Base-by-base conservation (phyloP, 2,329 filamentous ascomycete species). In the Nothophaeocryptopus gaeumannii region DNA sequence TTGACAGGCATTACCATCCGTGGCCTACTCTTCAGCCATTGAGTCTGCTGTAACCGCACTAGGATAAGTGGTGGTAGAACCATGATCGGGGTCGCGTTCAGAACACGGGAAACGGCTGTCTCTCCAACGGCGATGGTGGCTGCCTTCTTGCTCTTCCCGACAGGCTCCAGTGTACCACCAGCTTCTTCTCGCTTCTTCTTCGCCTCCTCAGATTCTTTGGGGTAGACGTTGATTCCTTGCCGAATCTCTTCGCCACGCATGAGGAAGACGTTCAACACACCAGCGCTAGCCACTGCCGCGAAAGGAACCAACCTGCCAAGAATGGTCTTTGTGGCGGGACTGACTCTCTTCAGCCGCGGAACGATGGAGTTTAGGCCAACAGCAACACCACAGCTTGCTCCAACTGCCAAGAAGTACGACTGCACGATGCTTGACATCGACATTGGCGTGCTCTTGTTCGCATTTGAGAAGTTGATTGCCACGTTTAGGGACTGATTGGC, bases 401-500 rank as follows among this genome's bases (percentile, higher is more conserved):
- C 85, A 14, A 99, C 93, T 46, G 93, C 93, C 54, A 96, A 79
- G 67, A 87, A 81, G 77, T 97, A 99, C 44, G 90, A 96, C 72
- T 96, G 85, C 55, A 85, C 81, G 55, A 99, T 84, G 60, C 89
- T 88, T 15, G 82, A 81, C 51, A 83, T 86, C 14, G 88, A 87
- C 56, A 97, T 80, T 1, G 92, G 89, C 2, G 89, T 91, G 34
- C 90, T 96, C 72, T 99, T 99, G 80, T 99, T 99, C 56, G 92
- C 89, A 70, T 99, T 99, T 67, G 92, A 88, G 69, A 84, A 90
- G 79, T 99, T 99, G 78, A 99, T 92, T 60, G 89, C 92, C 26
- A 99, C 93, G 70, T 99, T 99, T 63, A 99, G 85, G 10, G 91
- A 96, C 75, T 99, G 93, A 73, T 99, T 99, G 60, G 88, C 83